Evolutionary conservation across 2,329 filamentous ascomycete genomes (phyloP), one percentile per base, ranked within the genome.

Genomic region (Alternaria rosae): DNA sequence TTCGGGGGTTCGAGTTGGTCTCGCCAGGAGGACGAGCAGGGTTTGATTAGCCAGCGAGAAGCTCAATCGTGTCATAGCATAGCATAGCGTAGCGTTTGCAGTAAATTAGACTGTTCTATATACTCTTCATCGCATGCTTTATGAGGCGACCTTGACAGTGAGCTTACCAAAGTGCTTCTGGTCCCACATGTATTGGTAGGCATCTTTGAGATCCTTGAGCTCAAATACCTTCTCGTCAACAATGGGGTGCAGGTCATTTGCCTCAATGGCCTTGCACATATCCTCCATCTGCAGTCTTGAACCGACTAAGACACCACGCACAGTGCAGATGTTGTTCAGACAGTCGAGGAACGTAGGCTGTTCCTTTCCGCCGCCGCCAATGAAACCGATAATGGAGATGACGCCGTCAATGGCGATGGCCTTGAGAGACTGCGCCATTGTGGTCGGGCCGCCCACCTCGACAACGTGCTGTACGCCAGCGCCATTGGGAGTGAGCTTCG

Each of bases 361-460:
- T 28, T 82, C 75, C 72, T 84, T 80, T 44, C 79, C 74, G 52
- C 72, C 76, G 13, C 84, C 85, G 15, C 83, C 85, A n/a, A 88
- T 73, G 76, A 88, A 87, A 2, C 87, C 87, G 58, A 88, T 87
- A 59, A 88, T 82, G 61, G 75, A 82, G 32, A 79, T 78, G 13
- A 87, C 77, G 32, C 86, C 87, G 65, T 88, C 87, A 28, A 83
- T 82, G 54, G 80, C 81, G 59, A 88, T 78, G 2, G 85, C 84
- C 65, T 84, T 84, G 42, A 90, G 77, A 3, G 77, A 79, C 66
- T 81, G 78, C 2, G 79, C 69, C 65, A 91, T 82, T 0, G 88
- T 91, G n/a, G 82, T 83, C 0, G 86, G 82, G 0, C 89, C 89
- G 12, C 87, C 89, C n/a, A 91, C 85, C 69, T 92, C 90, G 41